Conservation (phyloP, 257 asterid species). For the Craterostigma plantagineum region DNA sequence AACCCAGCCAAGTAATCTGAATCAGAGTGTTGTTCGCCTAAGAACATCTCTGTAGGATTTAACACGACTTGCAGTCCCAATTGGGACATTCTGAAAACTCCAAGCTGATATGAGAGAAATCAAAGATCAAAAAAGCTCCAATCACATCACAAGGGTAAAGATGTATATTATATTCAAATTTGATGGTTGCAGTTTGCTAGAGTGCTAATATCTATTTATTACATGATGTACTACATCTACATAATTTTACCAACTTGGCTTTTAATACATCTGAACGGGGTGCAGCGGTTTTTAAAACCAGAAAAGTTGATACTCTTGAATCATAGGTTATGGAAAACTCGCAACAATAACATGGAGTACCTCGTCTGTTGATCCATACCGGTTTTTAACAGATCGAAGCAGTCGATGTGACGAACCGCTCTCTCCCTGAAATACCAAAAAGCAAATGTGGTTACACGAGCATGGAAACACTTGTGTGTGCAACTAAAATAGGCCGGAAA, state of each 20-base stretch:
- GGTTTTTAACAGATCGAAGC: constrained; percentile 81
- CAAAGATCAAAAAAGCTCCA: too few species aligned
- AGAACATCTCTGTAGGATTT: constrained; percentile 81
- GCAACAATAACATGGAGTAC: constrained; percentile 20
- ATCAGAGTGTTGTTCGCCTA: constrained; percentile 60
- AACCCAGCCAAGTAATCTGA: constrained; percentile 73
- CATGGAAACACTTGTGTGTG: neutral
- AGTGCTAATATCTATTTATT: too few species aligned
- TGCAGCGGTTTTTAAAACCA: too few species aligned
- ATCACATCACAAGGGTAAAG: too few species aligned
- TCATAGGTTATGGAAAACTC: neutral
- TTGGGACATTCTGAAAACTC: constrained; percentile 75
- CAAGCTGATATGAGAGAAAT: constrained; percentile 44
- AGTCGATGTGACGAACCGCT: constrained; percentile 67
- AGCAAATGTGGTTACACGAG: neutral
- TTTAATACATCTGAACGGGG: too few species aligned
- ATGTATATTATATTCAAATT: too few species aligned
- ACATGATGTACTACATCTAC: too few species aligned
- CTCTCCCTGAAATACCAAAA: constrained; percentile 59
- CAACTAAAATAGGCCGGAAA: too few species aligned
- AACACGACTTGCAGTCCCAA: constrained; percentile 58
- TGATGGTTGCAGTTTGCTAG: too few species aligned
- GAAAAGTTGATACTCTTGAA: too few species aligned
- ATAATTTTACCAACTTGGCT: too few species aligned
- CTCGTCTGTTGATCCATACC: constrained; percentile 98